A percentile compares a stretch with the other conserved stretches of the same genome.
These are phyloP conservation scores for Pseudopithomyces maydicus DNA, from an alignment of 2,329 filamentous ascomycete genomes.

Conservation along the genomic window DNA sequence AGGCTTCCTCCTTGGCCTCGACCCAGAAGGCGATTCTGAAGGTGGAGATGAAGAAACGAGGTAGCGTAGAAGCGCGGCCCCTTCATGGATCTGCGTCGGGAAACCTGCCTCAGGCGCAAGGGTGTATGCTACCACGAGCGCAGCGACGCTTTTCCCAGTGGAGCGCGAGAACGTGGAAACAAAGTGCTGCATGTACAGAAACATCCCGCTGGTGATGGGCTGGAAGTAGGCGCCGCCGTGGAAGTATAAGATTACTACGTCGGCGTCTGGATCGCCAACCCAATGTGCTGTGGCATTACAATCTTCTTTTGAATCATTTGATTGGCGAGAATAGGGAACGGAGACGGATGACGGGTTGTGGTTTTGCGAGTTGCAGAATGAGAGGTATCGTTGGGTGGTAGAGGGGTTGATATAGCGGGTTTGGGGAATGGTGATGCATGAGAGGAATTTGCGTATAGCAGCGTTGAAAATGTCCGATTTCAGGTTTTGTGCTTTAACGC, in stretches of 20 bases:
- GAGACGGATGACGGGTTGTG: conserved; percentile 16
- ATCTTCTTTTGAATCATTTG: background rate
- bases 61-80: conserved; percentile 13
- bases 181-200: conserved; percentile 13
- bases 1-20: conserved; percentile 7
- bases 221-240: conserved; percentile 32
- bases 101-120: conserved; percentile 24
- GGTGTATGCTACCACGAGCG: conserved; percentile 26
- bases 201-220: conserved; percentile 11
- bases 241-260: conserved; percentile 24
- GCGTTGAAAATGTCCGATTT: conserved; percentile 23
- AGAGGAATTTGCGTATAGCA: conserved; percentile 20
- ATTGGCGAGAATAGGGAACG: background rate
- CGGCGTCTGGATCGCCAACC: conserved; percentile 26
- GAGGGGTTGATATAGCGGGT: conserved; percentile 19
- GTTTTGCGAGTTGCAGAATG: conserved; percentile 17
- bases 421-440: conserved; percentile 24
- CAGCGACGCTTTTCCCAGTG: conserved; percentile 18
- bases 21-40: conserved; percentile 19
- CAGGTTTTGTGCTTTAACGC: conserved; percentile 12
- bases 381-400: conserved; percentile 20
- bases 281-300: conserved; percentile 27
- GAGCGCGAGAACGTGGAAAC: conserved; percentile 13
- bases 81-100: conserved; percentile 29
- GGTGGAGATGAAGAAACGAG: no score